phyloP scores from a whole-genome alignment of 2,329 filamentous ascomycete species.

The Epichloe sp. region DNA sequence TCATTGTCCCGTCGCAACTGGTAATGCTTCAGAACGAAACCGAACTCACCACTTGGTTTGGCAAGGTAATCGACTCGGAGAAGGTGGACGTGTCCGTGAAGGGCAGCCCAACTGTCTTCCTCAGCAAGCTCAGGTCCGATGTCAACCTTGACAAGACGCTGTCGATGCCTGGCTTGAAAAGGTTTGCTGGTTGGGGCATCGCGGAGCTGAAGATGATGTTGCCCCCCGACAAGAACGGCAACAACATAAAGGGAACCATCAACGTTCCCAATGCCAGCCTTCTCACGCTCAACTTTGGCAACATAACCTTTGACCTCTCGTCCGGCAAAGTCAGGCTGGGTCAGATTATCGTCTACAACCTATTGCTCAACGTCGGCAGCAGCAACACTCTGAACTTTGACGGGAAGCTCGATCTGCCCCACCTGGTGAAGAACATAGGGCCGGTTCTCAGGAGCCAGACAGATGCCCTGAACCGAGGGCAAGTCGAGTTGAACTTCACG shows the following conservation, averaged over 20 bases:
- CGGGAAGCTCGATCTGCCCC: conserved; percentile 27
- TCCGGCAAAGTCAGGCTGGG: conserved; percentile 28
- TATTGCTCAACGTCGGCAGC: conserved; percentile 28
- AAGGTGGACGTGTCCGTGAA: conserved; percentile 23
- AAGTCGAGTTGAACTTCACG: conserved; percentile 26
- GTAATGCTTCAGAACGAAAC: conserved; percentile 24
- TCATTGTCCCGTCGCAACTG: conserved; percentile 21
- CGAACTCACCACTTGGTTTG: conserved; percentile 27
- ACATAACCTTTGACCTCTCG: conserved; percentile 31
- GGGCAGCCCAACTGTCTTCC: conserved; percentile 22
- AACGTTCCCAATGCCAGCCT: conserved; percentile 32
- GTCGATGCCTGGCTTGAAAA: conserved; percentile 24
- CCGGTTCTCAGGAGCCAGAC: conserved; percentile 25
- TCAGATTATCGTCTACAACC: conserved; percentile 23
- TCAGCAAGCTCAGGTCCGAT: conserved; percentile 25
- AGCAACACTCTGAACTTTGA: conserved; percentile 29
- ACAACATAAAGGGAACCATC: conserved; percentile 29
- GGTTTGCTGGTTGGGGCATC: conserved; percentile 25
- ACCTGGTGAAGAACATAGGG: conserved; percentile 27
- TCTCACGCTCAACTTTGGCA: conserved; percentile 30
- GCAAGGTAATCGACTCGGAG: conserved; percentile 24
- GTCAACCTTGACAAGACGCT: conserved; percentile 29
- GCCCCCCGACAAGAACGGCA: conserved; percentile 24
- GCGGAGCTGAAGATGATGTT: conserved; percentile 25
- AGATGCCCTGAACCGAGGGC: conserved; percentile 22